Base-by-base conservation (phyloP, 257 asterid genomes). In the Solanum pennellii region DNA sequence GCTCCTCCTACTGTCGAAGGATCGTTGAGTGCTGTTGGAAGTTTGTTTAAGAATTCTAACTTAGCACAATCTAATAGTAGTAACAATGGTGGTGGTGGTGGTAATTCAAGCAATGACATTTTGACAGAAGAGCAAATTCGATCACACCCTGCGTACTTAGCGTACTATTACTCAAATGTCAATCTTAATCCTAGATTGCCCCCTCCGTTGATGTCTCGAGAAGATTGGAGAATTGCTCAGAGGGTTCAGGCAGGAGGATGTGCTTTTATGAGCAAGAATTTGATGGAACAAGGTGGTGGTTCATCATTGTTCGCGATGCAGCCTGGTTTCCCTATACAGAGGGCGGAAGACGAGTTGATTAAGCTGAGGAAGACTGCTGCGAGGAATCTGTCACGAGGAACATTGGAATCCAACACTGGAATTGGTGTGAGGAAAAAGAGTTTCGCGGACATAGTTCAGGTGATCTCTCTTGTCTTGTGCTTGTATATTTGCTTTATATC, bases 371-470 rank as follows among this genome's bases (percentile, higher is more conserved):
- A 92, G 88, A 85, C 98, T 10, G 97, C 96, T 42, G 86, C 92
- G 21, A 93, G 93, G 87, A 95, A 94, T 88, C 82, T 91, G 14
- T 66, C 86, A 42, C 89, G 87, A 65, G 82, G 88, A 71, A 83
- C 66, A 33, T 90, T 91, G 85, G 89, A 88, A 20, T 88, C 93
- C 13, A 87, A 91, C 85, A 83, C 94, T 86, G 98, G 95, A 87
- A 89, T 94, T 92, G 94, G 95, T 14, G 89, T 23, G 45, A 91
- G 95, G 89, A 91, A 94, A 89, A 96, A 96, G 93, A 96, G 99
- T 71, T 95, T 96, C 86, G 99, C 98, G n/a, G 98, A 96, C 88
- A 93, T 95, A 39, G 90, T 95, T 60, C 99, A 96, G 98, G 98
- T 96, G 87, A 56, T 87, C 10, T 29, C 49, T 72, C 85, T 90